Evolutionary conservation across 2,329 filamentous ascomycete genomes (phyloP).

Genomic region (Gliomastix tumulicola): DNA sequence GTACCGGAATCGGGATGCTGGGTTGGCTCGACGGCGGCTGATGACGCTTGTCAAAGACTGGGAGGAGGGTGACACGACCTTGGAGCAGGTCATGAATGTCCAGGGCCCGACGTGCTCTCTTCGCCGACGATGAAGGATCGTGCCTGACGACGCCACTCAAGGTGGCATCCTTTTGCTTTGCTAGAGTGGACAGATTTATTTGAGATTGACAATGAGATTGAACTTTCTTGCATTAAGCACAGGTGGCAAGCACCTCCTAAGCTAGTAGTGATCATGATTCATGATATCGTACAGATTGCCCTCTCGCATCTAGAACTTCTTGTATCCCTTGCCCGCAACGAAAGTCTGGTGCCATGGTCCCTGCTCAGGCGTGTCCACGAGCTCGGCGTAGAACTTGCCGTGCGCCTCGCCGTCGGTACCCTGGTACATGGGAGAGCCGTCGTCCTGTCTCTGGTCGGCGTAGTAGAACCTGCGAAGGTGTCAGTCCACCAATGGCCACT

Average conservation of each 20-base stretch:
- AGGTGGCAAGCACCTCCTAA: too few relatives aligned
- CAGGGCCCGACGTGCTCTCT: conserved; percentile 17
- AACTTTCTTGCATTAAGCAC: too few relatives aligned
- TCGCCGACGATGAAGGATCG: conserved; percentile 7
- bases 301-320: too few relatives aligned
- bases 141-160: conserved; percentile 11
- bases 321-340: conserved; percentile 32
- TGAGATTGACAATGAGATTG: too few relatives aligned
- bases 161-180: too few relatives aligned
- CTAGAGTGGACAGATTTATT: too few relatives aligned
- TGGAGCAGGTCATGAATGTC: conserved; percentile 25
- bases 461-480: conserved; percentile 38
- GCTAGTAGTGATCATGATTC: too few relatives aligned
- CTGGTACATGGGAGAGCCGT: conserved; percentile 21
- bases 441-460: conserved; percentile 35
- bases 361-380: conserved; percentile 30
- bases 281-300: too few relatives aligned
- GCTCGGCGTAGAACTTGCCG: conserved; percentile 27
- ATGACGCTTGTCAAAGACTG: conserved; percentile 28
- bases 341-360: conserved; percentile 39
- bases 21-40: conserved; percentile 22
- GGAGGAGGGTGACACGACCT: conserved; percentile 29
- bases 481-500: background rate
- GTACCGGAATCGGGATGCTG: conserved; percentile 32
- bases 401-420: conserved; percentile 33